Evolutionary conservation across 768 basidiomycete genomes (phyloP), one percentile per base, ranked within the genome.

Genomic region (Tremella mesenterica): DNA sequence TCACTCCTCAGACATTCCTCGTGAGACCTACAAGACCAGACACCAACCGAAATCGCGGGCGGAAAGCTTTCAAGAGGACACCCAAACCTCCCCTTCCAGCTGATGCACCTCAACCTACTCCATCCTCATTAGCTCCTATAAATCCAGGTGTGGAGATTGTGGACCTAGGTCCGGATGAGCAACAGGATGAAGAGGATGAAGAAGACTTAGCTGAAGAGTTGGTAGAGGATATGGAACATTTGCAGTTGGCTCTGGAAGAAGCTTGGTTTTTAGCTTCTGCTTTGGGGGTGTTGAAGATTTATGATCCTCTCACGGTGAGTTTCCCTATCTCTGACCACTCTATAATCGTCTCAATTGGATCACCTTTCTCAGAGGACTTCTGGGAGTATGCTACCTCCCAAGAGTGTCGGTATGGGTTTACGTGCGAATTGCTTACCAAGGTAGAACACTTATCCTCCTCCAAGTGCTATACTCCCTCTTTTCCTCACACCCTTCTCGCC

Each of bases 251-350:
- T 0, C 79, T 90, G 1, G 83, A 82, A 60, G 92, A 95, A 70
- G 87, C 89, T 0, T 91, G 89, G 71, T 95, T 93, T 71, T 76
- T 96, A 38, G 64, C 82, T 2, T 88, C 90, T 85, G 84, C 79
- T 56, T 70, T 95, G 5, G 86, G 87, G 54, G 92, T 89, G 63
- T 77, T 96, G 26, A 82, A 81, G 2, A 76, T 95, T 4, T 66
- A 82, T 3, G 79, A 85, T 69, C 76, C 84, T 8, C 71, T 77
- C 21, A 82, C 83, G 52, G 90, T 90, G 76, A 48, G 79, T 60
- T 9, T 54, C 76, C 26, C 74, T 84, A 9, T 67, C 77, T 51
- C 75, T 82, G 61, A 79, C 84, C 36, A 88, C 84, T 43, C n/a
- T n/a, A n/a, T n/a, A n/a, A n/a, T n/a, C n/a, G n/a, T n/a, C n/a